A percentile compares a stretch with the other conserved stretches of the same genome.
Conservation (phyloP, 768 basidiomycete species). For the Panaeolus cyanescens region DNA sequence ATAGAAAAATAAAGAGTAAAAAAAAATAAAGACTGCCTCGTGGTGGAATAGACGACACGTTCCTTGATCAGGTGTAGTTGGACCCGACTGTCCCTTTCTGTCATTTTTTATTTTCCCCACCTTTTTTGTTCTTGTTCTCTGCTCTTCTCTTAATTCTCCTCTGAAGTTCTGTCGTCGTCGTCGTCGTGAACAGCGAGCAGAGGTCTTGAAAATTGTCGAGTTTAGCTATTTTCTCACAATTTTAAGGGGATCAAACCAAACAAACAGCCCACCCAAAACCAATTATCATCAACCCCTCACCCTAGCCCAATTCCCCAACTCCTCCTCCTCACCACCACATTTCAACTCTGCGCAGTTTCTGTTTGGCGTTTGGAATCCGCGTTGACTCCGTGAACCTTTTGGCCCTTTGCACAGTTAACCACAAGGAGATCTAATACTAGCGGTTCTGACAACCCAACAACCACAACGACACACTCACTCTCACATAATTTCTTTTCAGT, state of each 20-base stretch:
- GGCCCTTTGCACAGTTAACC: neutral
- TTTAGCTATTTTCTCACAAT: neutral
- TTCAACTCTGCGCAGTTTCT: neutral
- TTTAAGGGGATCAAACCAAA: neutral
- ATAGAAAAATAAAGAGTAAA: neutral
- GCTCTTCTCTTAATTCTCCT: neutral
- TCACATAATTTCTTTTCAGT: neutral
- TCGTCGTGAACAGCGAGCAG: neutral
- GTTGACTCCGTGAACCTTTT: constrained; percentile 4
- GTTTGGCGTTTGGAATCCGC: constrained; percentile 1
- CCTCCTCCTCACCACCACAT: neutral
- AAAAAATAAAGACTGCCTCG: neutral
- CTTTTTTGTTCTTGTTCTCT: neutral
- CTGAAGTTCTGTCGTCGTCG: neutral
- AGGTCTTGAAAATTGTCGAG: neutral
- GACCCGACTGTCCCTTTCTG: neutral
- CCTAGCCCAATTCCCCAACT: constrained; percentile 1
- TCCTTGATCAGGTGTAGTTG: neutral
- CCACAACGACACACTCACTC: neutral
- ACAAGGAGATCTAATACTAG: neutral
- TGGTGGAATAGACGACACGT: neutral
- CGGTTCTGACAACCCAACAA: neutral
- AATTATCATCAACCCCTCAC: constrained; percentile 2
- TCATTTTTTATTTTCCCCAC: neutral
- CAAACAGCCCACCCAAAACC: neutral